Evolutionary conservation across 345 rosid genomes (phyloP), one percentile per base, ranked within the genome.

Genomic region (Fremontodendron californicum): DNA sequence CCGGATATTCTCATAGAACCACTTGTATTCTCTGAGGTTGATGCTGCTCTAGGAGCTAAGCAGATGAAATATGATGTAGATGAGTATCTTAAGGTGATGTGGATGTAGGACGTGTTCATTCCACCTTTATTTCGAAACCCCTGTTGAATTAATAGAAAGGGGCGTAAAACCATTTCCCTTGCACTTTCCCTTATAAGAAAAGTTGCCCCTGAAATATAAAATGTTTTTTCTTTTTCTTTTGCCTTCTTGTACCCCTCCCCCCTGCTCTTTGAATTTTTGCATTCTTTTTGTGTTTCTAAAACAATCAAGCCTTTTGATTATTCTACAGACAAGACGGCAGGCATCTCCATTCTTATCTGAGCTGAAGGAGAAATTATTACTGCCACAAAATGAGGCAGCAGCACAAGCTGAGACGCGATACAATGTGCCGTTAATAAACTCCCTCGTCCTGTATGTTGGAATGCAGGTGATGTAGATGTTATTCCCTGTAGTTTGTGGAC

Each of bases 61-160:
- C 86, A 83, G 62, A 83, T 85, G 84, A 85, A 85, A 71, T 70
- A 75, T 74, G 84, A 81, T 58, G 82, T 85, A 43, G 88, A 85
- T 66, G 84, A 85, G 72, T 85, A 85, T 81, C 86, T 85, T 27
- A 83, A 83, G 86, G 88, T 82, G 60, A 29, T 71, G 21, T 15
- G 25, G n/a, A 35, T 75, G 7, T 29, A 8, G 23, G 23, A 6
- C 9, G 23, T 51, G 7, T 51, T 51, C 2, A 19, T 51, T 51
- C 23, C 4, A 16, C 0, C 55, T 51, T 51, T 51, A 51, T 51
- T 51, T 51, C 2, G 9, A 18, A 18, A 51, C 21, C 13, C 55
- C 9, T 51, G n/a, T 19, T 16, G 5, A 18, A 5, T 51, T 16
- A 19, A 52, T n/a, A 52, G 23, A 18, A 18, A 15, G n/a, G 52